Percentiles rank a stretch among this genome's conserved stretches.
Evolutionary conservation across 2,329 filamentous ascomycete genomes (phyloP).

Genomic region (Penicillium sclerotigenum): DNA sequence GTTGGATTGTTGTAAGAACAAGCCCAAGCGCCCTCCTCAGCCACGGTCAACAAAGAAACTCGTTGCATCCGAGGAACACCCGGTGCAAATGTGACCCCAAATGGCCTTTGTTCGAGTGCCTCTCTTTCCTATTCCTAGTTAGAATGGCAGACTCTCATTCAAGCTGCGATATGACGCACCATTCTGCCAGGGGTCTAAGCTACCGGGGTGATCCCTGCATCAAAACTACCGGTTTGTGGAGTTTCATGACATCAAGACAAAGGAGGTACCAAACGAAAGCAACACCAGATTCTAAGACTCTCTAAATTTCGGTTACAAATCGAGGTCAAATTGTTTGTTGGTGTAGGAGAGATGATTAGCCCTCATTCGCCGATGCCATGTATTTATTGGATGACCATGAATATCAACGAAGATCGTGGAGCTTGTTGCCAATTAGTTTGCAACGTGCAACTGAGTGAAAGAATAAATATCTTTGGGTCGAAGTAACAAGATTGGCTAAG

Average conservation of each 20-base stretch:
- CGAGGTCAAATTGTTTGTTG: neutral
- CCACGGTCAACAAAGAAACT: neutral
- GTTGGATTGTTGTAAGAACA: neutral
- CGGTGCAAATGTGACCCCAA: neutral
- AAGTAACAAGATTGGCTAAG: neutral
- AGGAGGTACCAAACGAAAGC: neutral
- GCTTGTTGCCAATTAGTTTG: no score
- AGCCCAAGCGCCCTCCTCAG: neutral
- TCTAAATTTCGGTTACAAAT: neutral
- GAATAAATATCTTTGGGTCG: neutral
- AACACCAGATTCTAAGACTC: neutral
- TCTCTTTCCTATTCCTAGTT: neutral
- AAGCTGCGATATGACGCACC: neutral
- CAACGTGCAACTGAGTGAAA: neutral
- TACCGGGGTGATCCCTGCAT: neutral
- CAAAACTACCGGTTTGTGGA: neutral
- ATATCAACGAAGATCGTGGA: neutral
- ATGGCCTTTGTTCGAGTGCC: neutral
- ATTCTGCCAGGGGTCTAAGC: neutral
- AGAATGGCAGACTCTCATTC: neutral
- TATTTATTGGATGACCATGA: neutral
- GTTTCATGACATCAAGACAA: neutral
- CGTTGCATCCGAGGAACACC: neutral
- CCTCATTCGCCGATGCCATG: neutral
- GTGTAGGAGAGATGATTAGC: neutral